Evolutionary conservation across 495 filamentous ascomycete species (phyloP), one percentile per base, ranked within the genome.

Genomic region (Aspergillus kassunensis): DNA sequence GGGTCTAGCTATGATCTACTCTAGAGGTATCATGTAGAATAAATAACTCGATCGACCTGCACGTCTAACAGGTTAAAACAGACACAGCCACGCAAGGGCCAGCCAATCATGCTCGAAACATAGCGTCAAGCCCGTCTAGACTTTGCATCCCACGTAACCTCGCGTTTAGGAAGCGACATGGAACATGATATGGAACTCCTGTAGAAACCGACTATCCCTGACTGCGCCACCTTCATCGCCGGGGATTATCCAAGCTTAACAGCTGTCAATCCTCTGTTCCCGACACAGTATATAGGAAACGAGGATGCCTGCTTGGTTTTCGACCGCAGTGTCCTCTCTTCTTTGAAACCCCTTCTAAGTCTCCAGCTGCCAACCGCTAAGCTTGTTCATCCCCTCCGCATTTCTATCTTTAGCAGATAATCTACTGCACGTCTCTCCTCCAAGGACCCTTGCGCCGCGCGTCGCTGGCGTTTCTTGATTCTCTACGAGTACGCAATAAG

Each of bases 291-390:
- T n/a, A n/a, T n/a, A n/a, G n/a, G 33, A 41, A 53, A 53, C 33
- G 11, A 41, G 18, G 41, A 30, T 53, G 51, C 51, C 51, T 53
- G 51, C 51, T 53, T 53, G 51, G 51, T 46, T 21, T 53, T 53
- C 41, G 23, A 46, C 42, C 42, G 51, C 42, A 53, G 51, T 31
- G 36, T 42, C 23, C 43, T 11, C 15, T 9, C 24, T 20, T 33
- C n/a, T n/a, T n/a, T n/a, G n/a, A n/a, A n/a, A n/a, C 7, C 8
- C 27, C 8, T 45, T 19, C 15, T 6, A 45, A 45, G 27, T 2
- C 4, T n/a, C 10, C 15, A 11, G 27, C 5, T 10, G 27, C 10
- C 15, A 11, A 45, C 10, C n/a, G n/a, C 27, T 6, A 29, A 11
- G 5, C 13, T 33, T 46, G 13, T 40, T 40, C 30, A 10, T 49